These are phyloP conservation scores for Mortierella sp. DNA, from an alignment of 371 early-diverging fungal genomes.

Conservation along the genomic window DNA sequence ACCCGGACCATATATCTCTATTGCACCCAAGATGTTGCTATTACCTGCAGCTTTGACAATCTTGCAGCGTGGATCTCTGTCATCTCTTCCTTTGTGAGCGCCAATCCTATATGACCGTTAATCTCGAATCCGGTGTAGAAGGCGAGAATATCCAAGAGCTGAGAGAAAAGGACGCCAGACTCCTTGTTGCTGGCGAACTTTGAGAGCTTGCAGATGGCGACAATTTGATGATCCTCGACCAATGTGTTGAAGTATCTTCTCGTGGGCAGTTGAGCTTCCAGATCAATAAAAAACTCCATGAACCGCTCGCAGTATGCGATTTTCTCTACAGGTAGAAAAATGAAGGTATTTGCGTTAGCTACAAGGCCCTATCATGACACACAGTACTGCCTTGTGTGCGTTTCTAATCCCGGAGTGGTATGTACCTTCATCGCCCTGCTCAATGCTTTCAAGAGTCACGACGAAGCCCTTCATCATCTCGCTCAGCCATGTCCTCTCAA, in stretches of 20 bases:
- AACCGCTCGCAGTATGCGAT: slow-evolving; percentile 78
- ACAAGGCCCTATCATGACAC: neutral
- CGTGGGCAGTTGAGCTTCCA: slow-evolving; percentile 91
- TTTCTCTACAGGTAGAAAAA: slow-evolving; percentile 45
- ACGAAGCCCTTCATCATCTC: slow-evolving; percentile 69
- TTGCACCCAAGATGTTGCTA: neutral
- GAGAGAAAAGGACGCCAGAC: slow-evolving; percentile 66
- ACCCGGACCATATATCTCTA: no score
- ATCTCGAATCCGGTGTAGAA: slow-evolving; percentile 86
- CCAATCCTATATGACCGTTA: slow-evolving; percentile 84
- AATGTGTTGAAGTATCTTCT: slow-evolving; percentile 89
- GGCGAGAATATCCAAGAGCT: slow-evolving; percentile 72
- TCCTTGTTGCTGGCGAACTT: slow-evolving; percentile 64
- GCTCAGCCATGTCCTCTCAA: slow-evolving; percentile 73
- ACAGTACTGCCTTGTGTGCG: no score
- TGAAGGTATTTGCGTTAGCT: neutral
- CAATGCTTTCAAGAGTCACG: slow-evolving; percentile 65
- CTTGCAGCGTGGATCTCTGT: slow-evolving; percentile 70
- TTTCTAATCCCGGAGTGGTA: neutral
- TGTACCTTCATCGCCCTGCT: slow-evolving; percentile 57
- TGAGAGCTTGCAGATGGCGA: slow-evolving; percentile 70
- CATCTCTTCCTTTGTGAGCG: slow-evolving; percentile 77
- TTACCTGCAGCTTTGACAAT: slow-evolving; percentile 78
- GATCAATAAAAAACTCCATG: slow-evolving; percentile 87
- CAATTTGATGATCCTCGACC: slow-evolving; percentile 85